A percentile compares a stretch with the other conserved stretches of the same genome.
Conservation (phyloP, 306 rosid genomes). For the Prunus persica region Prunus_persica_NCBIv2 NC_034009.1:41403001-41403500, state of each 20-base stretch:
- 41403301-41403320: background rate
- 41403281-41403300: background rate
- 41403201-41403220: background rate
- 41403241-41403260: background rate
- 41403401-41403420: background rate
- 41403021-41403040: slow-evolving; percentile 95
- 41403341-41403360: background rate
- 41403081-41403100: slow-evolving; percentile 4
- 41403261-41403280: background rate
- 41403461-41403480: background rate
- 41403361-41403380: background rate
- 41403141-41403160: background rate
- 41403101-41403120: background rate
- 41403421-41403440: background rate
- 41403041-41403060: slow-evolving; percentile 74
- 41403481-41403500: background rate
- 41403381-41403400: background rate
- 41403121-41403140: too few species aligned
- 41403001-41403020: slow-evolving; percentile 88
- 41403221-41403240: background rate
- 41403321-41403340: background rate
- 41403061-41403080: slow-evolving; percentile 4
- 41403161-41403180: background rate
- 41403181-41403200: background rate
- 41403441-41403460: background rate